Evolutionary conservation across 805 yeast species (phyloP).

Genomic region (Ogataea pilisensis): DNA sequence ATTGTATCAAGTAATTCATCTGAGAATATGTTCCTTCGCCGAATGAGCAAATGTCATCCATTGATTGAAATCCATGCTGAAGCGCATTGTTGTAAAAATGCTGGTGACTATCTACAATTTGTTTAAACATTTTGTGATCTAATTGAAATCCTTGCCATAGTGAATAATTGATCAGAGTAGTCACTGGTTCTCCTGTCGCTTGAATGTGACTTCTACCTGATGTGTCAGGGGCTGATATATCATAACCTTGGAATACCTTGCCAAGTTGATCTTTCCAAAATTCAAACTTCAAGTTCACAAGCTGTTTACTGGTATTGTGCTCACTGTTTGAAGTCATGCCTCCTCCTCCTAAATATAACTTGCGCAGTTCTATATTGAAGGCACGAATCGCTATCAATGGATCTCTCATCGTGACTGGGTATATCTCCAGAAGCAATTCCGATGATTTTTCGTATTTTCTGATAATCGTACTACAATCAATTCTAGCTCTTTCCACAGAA

Average conservation of each 20-base stretch:
- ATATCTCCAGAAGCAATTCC: slow-evolving; percentile 59
- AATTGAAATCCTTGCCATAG: slow-evolving; percentile 45
- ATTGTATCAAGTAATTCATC: slow-evolving; percentile 62
- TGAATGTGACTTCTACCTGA: slow-evolving; percentile 31
- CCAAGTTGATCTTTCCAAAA: slow-evolving; percentile 69
- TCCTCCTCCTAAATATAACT: slow-evolving; percentile 10
- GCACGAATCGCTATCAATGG: slow-evolving; percentile 61
- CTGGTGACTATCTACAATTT: slow-evolving; percentile 55
- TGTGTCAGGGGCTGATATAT: slow-evolving; percentile 22
- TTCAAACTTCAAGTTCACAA: slow-evolving; percentile 55
- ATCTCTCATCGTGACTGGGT: slow-evolving; percentile 61
- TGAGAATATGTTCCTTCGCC: slow-evolving; percentile 83
- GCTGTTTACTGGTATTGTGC: slow-evolving; percentile 28
- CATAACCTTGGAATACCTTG: slow-evolving; percentile 34
- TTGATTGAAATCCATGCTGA: slow-evolving; percentile 36
- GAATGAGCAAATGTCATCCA: slow-evolving; percentile 61
- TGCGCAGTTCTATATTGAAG: slow-evolving; percentile 55
- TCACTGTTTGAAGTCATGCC: neutral
- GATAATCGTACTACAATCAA: slow-evolving; percentile 43
- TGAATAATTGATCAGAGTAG: slow-evolving; percentile 52
- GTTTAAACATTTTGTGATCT: slow-evolving; percentile 52
- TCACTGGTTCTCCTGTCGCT: slow-evolving; percentile 54
- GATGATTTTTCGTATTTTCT: slow-evolving; percentile 58
- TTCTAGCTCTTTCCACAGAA: slow-evolving; percentile 31
- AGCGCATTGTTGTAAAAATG: slow-evolving; percentile 45